phyloP scores from a whole-genome alignment of 2,329 filamentous ascomycete genomes.

The Beauveria rudraprayagi region DNA sequence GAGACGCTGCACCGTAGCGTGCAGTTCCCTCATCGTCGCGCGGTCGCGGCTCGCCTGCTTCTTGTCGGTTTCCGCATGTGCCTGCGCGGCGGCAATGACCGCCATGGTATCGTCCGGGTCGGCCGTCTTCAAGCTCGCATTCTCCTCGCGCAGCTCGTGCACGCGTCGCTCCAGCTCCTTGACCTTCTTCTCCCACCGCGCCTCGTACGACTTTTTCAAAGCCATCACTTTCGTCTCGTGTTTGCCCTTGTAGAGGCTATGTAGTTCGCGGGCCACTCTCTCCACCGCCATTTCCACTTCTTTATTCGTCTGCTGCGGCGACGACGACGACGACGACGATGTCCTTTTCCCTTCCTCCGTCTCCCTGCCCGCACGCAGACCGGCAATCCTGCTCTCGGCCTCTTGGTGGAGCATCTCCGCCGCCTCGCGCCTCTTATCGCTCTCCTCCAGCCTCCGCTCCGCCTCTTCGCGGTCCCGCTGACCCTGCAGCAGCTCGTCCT shows the following conservation, averaged over 20 bases:
- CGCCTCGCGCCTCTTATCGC: slow-evolving; percentile 64
- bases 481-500: slow-evolving; percentile 68
- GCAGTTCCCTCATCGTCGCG: slow-evolving; percentile 59
- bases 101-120: slow-evolving; percentile 40
- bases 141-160: slow-evolving; percentile 61
- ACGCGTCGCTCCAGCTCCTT: slow-evolving; percentile 68
- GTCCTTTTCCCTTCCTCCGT: slow-evolving; percentile 20
- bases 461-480: slow-evolving; percentile 79
- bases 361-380: slow-evolving; percentile 57
- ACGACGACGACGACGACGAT: background rate
- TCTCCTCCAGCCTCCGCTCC: slow-evolving; percentile 66
- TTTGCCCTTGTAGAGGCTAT: slow-evolving; percentile 91
- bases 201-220: slow-evolving; percentile 77
- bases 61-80: slow-evolving; percentile 41
- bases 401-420: slow-evolving; percentile 70
- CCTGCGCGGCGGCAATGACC: slow-evolving; percentile 17
- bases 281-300: slow-evolving; percentile 83
- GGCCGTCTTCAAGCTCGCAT: slow-evolving; percentile 58
- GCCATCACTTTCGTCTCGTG: slow-evolving; percentile 94
- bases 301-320: slow-evolving; percentile 19
- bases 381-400: slow-evolving; percentile 66
- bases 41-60: slow-evolving; percentile 55
- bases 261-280: slow-evolving; percentile 87
- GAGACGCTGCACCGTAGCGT: slow-evolving; percentile 67
- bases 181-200: slow-evolving; percentile 81